Evolutionary conservation across 148 eudicot genomes (phyloP), one percentile per base, ranked within the genome.

Genomic region (Rhododendron williamsianum): DNA sequence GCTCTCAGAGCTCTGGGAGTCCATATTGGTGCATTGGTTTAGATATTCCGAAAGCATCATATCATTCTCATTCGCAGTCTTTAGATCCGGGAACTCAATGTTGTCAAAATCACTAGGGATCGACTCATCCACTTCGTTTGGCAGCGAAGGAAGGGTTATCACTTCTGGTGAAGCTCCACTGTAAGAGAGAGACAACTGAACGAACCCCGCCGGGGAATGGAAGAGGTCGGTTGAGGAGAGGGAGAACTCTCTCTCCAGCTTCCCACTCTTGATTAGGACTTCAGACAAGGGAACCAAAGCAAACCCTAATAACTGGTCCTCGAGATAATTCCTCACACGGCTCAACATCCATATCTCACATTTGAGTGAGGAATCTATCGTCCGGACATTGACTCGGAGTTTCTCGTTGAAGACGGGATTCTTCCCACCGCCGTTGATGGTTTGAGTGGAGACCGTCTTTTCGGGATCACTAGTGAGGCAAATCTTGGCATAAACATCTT

Each of bases 281-380:
- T 94, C 98, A 25, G 96, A 92, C 35, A 95, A 67, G 38, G 98
- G 98, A 67, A 95, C 94, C 52, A 94, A 87, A 82, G 98, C 93
- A 90, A 94, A 93, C 78, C 98, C 98, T 6, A 95, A 90, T 46
- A 94, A 90, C 88, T 95, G 98, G 43, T 95, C 98, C 83, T 95
- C 95, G 10, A 94, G 94, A 88, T 95, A 95, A 76, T 94, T 95
- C 86, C 87, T 93, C 56, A 95, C 96, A 84, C 98, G 91, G 88
- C 98, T 95, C 80, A 95, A 91, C 98, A 95, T 95, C 95, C 96
- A 95, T 74, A 95, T 84, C 88, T 95, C 98, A 84, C 98, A 95
- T 87, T 95, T 95, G 48, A 95, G 90, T 35, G 95, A 94, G 35
- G 92, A 84, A 19, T 92, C 93, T 12, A 92, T 69, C 4, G 91